phyloP scores from a whole-genome alignment of 2,329 filamentous ascomycete species.

The Xylariomycetidae sp. region DNA sequence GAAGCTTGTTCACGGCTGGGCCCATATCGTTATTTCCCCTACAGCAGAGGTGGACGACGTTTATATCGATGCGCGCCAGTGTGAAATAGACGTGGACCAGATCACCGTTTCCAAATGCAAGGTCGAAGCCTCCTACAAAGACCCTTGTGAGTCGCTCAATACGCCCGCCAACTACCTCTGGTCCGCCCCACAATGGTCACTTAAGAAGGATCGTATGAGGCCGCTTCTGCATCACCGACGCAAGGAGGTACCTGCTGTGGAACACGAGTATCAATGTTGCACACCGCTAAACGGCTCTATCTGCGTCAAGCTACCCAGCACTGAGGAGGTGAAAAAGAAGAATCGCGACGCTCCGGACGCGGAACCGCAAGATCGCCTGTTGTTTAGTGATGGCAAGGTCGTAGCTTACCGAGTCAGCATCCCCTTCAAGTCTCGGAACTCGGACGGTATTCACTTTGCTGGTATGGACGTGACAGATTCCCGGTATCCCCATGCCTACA shows the following conservation, averaged over 20 bases:
- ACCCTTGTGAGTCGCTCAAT: constrained; percentile 64
- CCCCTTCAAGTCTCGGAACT: constrained; percentile 69
- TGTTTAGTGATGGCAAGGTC: constrained; percentile 27
- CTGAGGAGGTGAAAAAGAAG: constrained; percentile 27
- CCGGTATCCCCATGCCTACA: constrained; percentile 89
- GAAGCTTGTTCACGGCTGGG: constrained; percentile 70
- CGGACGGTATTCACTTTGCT: constrained; percentile 89
- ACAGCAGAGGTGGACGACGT: constrained; percentile 53
- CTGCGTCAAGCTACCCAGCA: constrained; percentile 33
- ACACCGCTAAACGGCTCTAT: constrained; percentile 53
- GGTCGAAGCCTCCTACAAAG: constrained; percentile 45
- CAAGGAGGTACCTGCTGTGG: constrained; percentile 50
- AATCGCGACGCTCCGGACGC: constrained; percentile 29
- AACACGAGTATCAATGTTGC: constrained; percentile 51
- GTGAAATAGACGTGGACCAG: constrained; percentile 49
- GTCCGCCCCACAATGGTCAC: constrained; percentile 69
- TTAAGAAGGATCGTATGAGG: constrained; percentile 64
- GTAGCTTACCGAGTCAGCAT: constrained; percentile 52
- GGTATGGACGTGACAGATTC: constrained; percentile 74
- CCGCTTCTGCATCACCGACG: constrained; percentile 47
- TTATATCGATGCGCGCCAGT: constrained; percentile 58
- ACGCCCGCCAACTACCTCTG: constrained; percentile 58
- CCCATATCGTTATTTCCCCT: constrained; percentile 73
- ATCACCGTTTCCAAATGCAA: constrained; percentile 47
- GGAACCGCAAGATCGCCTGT: constrained; percentile 32